Percentiles rank a stretch among this genome's conserved stretches.
Evolutionary conservation across 169 alveolate genomes (phyloP).

Genomic region (Prorocentrum cordatum): DNA sequence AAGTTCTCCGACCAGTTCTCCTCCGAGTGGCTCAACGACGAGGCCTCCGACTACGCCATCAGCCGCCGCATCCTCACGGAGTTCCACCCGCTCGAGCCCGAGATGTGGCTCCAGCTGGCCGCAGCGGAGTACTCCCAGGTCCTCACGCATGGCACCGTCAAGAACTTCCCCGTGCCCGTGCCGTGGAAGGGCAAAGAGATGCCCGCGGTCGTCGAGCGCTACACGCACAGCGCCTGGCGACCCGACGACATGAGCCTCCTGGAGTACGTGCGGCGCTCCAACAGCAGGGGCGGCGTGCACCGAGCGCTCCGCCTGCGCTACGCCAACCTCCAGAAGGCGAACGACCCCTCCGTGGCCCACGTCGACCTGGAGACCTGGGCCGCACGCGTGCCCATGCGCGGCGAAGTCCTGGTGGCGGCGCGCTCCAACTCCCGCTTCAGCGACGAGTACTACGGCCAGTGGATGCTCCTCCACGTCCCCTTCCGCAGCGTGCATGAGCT

Average conservation of each 20-base stretch:
- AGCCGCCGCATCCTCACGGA: neutral
- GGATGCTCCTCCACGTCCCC: constrained; percentile 15
- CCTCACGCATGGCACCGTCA: neutral
- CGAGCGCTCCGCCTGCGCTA: too few relatives aligned
- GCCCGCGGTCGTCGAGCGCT: neutral
- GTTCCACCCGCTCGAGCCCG: neutral
- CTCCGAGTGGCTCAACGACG: neutral
- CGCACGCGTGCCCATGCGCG: neutral
- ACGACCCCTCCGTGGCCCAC: too few relatives aligned
- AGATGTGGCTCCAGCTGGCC: neutral
- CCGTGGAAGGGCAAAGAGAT: neutral
- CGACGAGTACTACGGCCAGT: constrained; percentile 18
- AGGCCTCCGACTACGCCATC: neutral
- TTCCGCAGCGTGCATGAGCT: neutral
- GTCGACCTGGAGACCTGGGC: too few relatives aligned
- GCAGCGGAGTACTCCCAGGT: neutral
- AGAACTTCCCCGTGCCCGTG: neutral
- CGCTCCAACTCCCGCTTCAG: neutral
- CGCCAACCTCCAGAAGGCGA: too few relatives aligned
- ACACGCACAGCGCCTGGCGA: neutral
- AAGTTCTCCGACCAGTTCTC: neutral
- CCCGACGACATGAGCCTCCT: too few relatives aligned
- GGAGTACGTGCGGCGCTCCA: too few relatives aligned
- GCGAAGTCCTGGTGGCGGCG: neutral
- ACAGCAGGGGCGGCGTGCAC: too few relatives aligned